Evolutionary conservation across 169 alveolate species (phyloP).

Genomic region (Plasmodium gallinaceum): DNA sequence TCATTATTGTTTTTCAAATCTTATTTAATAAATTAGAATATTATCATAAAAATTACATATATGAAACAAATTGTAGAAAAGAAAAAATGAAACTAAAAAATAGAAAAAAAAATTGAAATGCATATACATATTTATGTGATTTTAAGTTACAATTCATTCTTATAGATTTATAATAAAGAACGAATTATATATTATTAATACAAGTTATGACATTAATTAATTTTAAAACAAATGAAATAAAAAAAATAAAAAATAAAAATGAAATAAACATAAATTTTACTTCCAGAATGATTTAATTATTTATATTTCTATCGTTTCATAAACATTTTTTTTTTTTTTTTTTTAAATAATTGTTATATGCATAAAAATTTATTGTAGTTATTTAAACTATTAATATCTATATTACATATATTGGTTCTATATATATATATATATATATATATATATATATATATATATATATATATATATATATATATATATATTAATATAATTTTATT

Average conservation of each 20-base stretch:
- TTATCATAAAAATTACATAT: background rate
- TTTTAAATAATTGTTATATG: background rate
- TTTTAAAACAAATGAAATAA: too few relatives aligned
- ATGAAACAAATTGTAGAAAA: background rate
- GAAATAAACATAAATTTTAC: too few relatives aligned
- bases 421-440: too few relatives aligned
- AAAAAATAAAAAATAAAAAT: too few relatives aligned
- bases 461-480: background rate
- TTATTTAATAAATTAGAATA: background rate
- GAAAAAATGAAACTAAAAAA: background rate
- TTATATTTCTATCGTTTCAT: too few relatives aligned
- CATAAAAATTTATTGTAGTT: background rate
- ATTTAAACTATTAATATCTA: too few relatives aligned
- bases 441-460: background rate
- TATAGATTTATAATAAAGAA: too few relatives aligned
- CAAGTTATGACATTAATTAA: too few relatives aligned
- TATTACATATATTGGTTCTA: too few relatives aligned
- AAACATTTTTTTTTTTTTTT: too few relatives aligned
- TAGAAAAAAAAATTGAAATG: background rate
- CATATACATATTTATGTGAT: background rate
- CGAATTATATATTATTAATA: too few relatives aligned
- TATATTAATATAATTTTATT: background rate
- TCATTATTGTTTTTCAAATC: constrained; percentile 74
- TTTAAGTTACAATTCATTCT: background rate
- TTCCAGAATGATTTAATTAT: too few relatives aligned